Evolutionary conservation across 2,329 filamentous ascomycete genomes (phyloP).

Genomic region (Huntiella savannae): DNA sequence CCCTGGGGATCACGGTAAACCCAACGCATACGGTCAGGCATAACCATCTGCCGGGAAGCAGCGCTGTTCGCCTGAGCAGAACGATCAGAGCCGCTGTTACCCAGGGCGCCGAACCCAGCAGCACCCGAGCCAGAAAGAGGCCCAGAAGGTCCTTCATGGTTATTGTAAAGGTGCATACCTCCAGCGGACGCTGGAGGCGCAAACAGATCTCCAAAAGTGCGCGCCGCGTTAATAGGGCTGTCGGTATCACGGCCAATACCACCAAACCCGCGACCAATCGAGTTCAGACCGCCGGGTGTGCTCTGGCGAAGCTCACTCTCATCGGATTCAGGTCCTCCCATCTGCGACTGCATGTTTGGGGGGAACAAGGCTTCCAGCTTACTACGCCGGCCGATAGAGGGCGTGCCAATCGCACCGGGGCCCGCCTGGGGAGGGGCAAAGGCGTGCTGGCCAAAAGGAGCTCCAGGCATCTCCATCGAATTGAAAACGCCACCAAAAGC

Average conservation of each 20-base stretch:
- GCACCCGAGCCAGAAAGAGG: not conserved
- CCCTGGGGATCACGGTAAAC: constrained; percentile 92
- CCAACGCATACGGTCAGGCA: constrained; percentile 98
- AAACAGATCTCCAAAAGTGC: constrained; percentile 37
- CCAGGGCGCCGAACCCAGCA: constrained; percentile 2
- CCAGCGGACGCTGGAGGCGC: constrained; percentile 17
- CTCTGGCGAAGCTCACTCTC: constrained; percentile 42
- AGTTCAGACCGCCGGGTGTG: constrained; percentile 37
- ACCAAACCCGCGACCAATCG: constrained; percentile 45
- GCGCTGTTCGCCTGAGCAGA: constrained; percentile 26
- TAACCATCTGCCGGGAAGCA: constrained; percentile 82
- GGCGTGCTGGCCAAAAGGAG: constrained; percentile 45
- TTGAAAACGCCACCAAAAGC: constrained; percentile 68
- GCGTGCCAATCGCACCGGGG: constrained; percentile 34
- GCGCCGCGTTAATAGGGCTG: constrained; percentile 36
- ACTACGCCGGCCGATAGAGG: constrained; percentile 55
- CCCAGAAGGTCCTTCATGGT: constrained; percentile 12
- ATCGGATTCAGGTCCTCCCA: constrained; percentile 55
- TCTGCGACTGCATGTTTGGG: constrained; percentile 73
- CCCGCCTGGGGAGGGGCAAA: constrained; percentile 40
- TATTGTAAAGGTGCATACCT: constrained; percentile 16
- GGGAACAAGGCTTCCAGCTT: constrained; percentile 81
- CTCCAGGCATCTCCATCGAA: constrained; percentile 58
- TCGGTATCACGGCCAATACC: constrained; percentile 36
- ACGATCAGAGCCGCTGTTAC: constrained; percentile 22